These are phyloP conservation scores for Sordariomycetes sp. DNA, from an alignment of 2,329 filamentous ascomycete genomes.

Conservation along the genomic window DNA sequence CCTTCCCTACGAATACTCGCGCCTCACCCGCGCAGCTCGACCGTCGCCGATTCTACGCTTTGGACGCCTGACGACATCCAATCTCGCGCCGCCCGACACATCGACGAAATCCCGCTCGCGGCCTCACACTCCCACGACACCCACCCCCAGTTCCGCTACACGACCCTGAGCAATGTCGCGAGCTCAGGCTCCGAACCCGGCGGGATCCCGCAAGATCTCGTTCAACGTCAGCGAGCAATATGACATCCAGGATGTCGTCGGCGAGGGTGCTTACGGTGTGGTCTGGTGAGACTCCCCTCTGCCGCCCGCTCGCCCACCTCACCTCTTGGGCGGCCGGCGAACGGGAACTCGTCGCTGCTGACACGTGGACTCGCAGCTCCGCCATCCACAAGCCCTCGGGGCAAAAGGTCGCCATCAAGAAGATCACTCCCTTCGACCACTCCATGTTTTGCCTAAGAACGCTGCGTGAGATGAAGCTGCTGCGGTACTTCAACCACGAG, in stretches of 20 bases:
- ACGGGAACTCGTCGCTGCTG: neutral
- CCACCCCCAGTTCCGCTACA: neutral
- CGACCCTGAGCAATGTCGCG: slow-evolving; percentile 35
- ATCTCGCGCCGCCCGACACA: neutral
- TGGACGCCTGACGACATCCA: neutral
- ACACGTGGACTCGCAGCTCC: slow-evolving; percentile 45
- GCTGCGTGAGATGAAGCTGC: slow-evolving; percentile 95
- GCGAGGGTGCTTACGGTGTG: slow-evolving; percentile 95
- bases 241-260: slow-evolving; percentile 98
- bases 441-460: slow-evolving; percentile 98
- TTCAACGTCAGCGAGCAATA: slow-evolving; percentile 99
- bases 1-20: neutral
- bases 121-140: neutral
- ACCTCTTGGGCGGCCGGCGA: too few species aligned
- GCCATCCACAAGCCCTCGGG: slow-evolving; percentile 95
- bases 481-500: slow-evolving; percentile 98
- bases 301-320: neutral
- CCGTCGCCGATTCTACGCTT: neutral
- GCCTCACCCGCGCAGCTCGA: neutral
- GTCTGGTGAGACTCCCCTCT: slow-evolving; percentile 61
- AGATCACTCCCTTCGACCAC: slow-evolving; percentile 98
- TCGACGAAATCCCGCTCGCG: neutral
- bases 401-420: slow-evolving; percentile 99
- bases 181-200: slow-evolving; percentile 37
- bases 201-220: slow-evolving; percentile 81